These are phyloP conservation scores for Nasturtium officinale DNA, from an alignment of 345 rosid species.

Conservation along the genomic window DNA sequence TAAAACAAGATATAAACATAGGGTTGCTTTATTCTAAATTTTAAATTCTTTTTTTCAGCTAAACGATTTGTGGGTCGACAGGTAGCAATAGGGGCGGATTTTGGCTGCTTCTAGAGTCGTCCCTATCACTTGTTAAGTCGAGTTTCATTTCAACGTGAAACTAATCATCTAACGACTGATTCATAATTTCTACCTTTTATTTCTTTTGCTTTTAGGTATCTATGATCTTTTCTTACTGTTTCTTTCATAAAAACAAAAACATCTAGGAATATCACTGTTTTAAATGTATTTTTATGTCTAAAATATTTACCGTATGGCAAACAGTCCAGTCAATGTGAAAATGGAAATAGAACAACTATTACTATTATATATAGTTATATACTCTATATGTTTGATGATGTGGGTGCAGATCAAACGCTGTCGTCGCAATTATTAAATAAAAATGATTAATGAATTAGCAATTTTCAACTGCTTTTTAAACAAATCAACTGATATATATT, in stretches of 20 bases:
- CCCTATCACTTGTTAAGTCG: constrained; percentile 41
- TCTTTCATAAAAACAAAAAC: neutral
- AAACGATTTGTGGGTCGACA: constrained; percentile 41
- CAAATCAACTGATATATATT: too few relatives aligned
- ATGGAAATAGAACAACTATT: too few relatives aligned
- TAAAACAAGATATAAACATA: constrained; percentile 24
- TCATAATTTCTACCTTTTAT: constrained; percentile 33
- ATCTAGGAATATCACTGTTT: neutral
- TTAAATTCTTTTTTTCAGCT: constrained; percentile 25
- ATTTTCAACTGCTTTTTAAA: neutral
- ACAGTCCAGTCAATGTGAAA: too few relatives aligned
- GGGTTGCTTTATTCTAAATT: constrained; percentile 29
- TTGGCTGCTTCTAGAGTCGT: constrained; percentile 45
- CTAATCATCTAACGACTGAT: constrained; percentile 38
- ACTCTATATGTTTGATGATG: neutral
- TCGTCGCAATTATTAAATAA: neutral
- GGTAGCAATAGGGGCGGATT: constrained; percentile 39
- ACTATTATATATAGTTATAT: too few relatives aligned
- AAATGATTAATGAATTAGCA: neutral
- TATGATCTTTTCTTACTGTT: neutral
- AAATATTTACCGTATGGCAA: neutral
- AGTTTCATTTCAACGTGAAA: constrained; percentile 33
- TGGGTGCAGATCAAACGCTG: neutral
- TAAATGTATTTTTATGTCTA: neutral
- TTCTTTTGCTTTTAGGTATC: constrained; percentile 16